Evolutionary conservation across 139 green algal genomes (phyloP).

Genomic region (Ostreobium quekettii): DNA sequence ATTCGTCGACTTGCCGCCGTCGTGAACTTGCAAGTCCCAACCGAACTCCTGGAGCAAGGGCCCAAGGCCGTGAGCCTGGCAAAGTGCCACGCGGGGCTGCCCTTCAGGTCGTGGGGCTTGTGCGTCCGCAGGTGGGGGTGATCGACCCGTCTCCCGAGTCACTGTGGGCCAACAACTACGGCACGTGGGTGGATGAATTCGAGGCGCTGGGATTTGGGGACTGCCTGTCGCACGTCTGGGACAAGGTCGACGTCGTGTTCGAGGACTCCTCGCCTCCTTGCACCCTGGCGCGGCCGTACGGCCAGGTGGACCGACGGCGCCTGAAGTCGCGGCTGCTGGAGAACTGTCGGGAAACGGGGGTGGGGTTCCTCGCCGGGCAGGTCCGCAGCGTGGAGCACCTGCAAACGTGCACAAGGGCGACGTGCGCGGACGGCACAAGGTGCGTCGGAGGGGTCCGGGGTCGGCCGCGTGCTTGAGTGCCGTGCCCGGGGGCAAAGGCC

Average conservation of each 20-base stretch:
- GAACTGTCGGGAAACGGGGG: neutral
- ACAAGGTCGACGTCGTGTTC: neutral
- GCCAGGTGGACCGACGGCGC: neutral
- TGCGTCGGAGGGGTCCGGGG: no score
- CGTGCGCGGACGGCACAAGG: neutral
- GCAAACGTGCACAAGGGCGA: neutral
- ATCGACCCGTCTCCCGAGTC: neutral
- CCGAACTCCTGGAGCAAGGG: no score
- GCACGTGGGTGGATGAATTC: neutral
- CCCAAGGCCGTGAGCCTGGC: no score
- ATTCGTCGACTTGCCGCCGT: no score
- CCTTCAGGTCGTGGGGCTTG: no score
- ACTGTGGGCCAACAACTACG: neutral
- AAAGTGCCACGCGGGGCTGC: no score
- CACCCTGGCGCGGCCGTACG: neutral
- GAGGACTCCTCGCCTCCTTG: neutral
- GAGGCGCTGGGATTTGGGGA: neutral
- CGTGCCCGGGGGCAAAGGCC: no score
- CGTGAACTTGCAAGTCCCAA: no score
- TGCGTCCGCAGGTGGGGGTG: neutral
- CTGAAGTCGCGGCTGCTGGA: neutral
- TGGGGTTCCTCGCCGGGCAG: neutral
- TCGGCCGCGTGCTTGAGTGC: no score
- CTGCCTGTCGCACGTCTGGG: neutral
- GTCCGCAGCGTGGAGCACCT: neutral